Conservation (phyloP, 768 basidiomycete genomes). For the Naganishia vishniacii region DNA sequence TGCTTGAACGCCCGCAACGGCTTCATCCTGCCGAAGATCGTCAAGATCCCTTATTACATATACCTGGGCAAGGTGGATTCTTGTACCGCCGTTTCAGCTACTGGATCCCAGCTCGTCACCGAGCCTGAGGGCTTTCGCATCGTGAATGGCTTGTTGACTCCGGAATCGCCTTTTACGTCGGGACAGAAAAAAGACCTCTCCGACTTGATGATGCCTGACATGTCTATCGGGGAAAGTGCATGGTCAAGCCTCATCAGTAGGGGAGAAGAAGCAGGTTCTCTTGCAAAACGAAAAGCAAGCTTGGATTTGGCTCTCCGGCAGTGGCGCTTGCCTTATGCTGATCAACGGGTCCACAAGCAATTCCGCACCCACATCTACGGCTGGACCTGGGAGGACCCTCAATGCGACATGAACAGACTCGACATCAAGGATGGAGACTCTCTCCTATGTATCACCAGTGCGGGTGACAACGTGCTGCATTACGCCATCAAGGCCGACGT, state of each 20-base stretch:
- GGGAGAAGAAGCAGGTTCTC: constrained; percentile 8
- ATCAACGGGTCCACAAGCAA: constrained; percentile 64
- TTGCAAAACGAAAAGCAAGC: constrained; percentile 1
- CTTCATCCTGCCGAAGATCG: constrained; percentile 63
- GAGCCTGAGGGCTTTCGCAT: constrained; percentile 11
- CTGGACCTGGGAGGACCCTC: constrained; percentile 62
- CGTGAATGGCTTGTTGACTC: constrained; percentile 42
- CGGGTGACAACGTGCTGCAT: constrained; percentile 73
- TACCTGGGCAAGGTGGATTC: constrained; percentile 57
- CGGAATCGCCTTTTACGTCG: constrained; percentile 38
- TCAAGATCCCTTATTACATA: constrained; percentile 64
- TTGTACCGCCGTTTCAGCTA: constrained; percentile 46
- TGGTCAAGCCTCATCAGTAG: constrained; percentile 2
- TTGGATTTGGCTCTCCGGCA: constrained; percentile 45
- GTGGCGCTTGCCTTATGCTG: constrained; percentile 68
- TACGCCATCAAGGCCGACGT: constrained; percentile 66
- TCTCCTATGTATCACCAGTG: constrained; percentile 68
- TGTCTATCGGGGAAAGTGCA: constrained; percentile 39
- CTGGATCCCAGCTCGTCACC: constrained; percentile 49
- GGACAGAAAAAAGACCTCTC: constrained; percentile 16
- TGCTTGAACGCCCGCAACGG: constrained; percentile 68
- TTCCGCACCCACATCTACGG: constrained; percentile 50
- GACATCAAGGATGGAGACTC: constrained; percentile 60
- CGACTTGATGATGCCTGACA: constrained; percentile 28
- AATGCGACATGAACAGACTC: constrained; percentile 64